phyloP scores from a whole-genome alignment of 108 stramenopile species.

The Skeletonema tropicum region DNA sequence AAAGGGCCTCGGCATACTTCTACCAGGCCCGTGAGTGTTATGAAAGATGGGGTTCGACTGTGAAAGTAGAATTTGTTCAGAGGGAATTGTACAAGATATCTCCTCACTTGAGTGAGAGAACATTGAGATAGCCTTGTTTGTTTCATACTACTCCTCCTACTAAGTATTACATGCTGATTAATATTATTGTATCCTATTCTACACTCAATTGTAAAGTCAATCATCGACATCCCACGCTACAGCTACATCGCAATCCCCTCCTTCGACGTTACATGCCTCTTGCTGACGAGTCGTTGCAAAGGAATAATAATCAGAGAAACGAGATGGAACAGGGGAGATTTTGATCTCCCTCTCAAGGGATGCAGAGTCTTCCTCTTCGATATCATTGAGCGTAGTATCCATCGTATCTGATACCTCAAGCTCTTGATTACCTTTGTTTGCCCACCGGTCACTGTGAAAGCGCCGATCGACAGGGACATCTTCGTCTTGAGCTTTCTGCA shows the following conservation, averaged over 20 bases:
- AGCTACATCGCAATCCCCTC: not conserved
- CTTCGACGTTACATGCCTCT: not conserved
- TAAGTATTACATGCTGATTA: too few species aligned
- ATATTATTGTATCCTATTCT: not conserved
- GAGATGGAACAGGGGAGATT: constrained; percentile 26
- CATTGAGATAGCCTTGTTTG: too few species aligned
- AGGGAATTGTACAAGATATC: not conserved
- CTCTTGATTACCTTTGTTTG: not conserved
- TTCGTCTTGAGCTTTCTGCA: constrained; percentile 31
- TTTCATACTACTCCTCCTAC: too few species aligned
- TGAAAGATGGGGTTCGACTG: not conserved
- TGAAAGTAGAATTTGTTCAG: not conserved
- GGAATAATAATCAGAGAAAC: constrained; percentile 45
- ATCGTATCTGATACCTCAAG: not conserved
- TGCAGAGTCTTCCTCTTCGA: constrained; percentile 12
- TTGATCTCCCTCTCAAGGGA: not conserved
- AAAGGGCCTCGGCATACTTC: not conserved
- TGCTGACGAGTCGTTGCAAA: constrained; percentile 15
- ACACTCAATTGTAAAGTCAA: not conserved
- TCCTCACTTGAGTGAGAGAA: too few species aligned
- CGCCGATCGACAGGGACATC: constrained; percentile 18
- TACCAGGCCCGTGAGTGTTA: not conserved
- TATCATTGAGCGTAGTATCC: not conserved
- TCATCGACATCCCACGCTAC: not conserved
- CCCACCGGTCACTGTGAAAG: constrained; percentile 39